Conservation (phyloP, 169 alveolate genomes). For the Babesia gibsoni region DNA sequence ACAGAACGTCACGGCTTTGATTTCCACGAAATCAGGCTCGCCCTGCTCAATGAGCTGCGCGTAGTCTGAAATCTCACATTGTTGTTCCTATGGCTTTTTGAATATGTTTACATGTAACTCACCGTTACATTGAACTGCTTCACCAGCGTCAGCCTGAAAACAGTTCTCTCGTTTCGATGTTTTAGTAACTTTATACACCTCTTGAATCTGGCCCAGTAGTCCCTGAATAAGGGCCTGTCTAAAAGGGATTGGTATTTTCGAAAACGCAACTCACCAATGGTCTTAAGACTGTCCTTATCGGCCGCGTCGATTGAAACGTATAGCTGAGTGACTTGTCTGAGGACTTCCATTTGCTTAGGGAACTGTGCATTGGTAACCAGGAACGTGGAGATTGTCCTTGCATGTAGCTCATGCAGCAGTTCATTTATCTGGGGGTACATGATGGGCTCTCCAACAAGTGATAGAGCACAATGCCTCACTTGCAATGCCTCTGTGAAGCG, state of each 20-base stretch:
- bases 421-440: slow-evolving; percentile 86
- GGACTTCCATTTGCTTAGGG: slow-evolving; percentile 77
- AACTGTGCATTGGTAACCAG: slow-evolving; percentile 88
- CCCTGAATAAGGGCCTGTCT: slow-evolving; percentile 84
- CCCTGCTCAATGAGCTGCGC: slow-evolving; percentile 75
- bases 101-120: neutral
- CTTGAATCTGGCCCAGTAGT: slow-evolving; percentile 84
- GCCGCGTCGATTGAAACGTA: slow-evolving; percentile 81
- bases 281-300: slow-evolving; percentile 68
- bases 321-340: slow-evolving; percentile 81
- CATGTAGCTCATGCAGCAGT: slow-evolving; percentile 77
- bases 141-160: slow-evolving; percentile 80
- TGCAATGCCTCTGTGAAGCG: slow-evolving; percentile 67
- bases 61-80: slow-evolving; percentile 70
- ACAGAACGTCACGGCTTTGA: slow-evolving; percentile 87
- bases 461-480: slow-evolving; percentile 81
- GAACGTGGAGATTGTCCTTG: slow-evolving; percentile 78
- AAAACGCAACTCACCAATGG: slow-evolving; percentile 30
- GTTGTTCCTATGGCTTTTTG: slow-evolving; percentile 35
- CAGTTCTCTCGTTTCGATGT: slow-evolving; percentile 79
- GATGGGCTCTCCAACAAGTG: slow-evolving; percentile 90
- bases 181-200: slow-evolving; percentile 71
- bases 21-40: slow-evolving; percentile 83
- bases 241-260: neutral
- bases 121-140: slow-evolving; percentile 73